These are phyloP conservation scores for Diaporthe destruens DNA, from an alignment of 2,329 filamentous ascomycete species.

Conservation along the genomic window DNA sequence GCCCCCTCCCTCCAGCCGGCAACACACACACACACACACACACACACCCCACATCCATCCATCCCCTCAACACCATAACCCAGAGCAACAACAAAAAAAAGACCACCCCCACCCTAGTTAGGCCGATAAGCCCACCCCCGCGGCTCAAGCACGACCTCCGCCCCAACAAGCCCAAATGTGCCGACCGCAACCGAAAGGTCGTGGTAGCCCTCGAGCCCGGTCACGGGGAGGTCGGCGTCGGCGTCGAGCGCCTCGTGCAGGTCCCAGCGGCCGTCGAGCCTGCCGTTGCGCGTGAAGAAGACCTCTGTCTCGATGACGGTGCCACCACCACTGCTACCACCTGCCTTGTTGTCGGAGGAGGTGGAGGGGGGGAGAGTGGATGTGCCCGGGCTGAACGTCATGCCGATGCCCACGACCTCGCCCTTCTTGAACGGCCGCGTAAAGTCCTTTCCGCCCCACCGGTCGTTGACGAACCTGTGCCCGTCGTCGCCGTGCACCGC, in stretches of 20 bases:
- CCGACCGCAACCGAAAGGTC: conserved; percentile 80
- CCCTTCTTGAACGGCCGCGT: conserved; percentile 72
- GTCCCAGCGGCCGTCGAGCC: conserved; percentile 73
- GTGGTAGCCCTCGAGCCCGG: conserved; percentile 77
- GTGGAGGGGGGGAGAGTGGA: no score
- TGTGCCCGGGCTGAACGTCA: conserved; percentile 71
- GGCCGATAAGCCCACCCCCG: conserved; percentile 67
- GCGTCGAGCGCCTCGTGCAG: conserved; percentile 80
- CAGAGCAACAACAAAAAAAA: no score
- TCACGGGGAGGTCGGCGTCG: conserved; percentile 70
- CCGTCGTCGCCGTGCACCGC: conserved; percentile 87
- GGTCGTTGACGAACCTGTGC: conserved; percentile 80
- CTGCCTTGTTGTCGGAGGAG: conserved; percentile 40
- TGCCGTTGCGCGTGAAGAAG: conserved; percentile 79
- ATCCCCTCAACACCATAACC: background rate
- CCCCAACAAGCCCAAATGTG: conserved; percentile 74
- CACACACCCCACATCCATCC: no score
- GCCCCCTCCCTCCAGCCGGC: background rate
- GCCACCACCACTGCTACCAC: conserved; percentile 6
- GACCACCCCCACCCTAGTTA: conserved; percentile 26
- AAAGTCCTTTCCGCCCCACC: conserved; percentile 79
- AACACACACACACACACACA: no score
- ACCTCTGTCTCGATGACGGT: conserved; percentile 65
- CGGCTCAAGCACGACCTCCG: conserved; percentile 75
- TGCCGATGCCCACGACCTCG: conserved; percentile 78